Evolutionary conservation across 495 filamentous ascomycete species (phyloP), one percentile per base, ranked within the genome.

Genomic region (Neurospora sp.): DNA sequence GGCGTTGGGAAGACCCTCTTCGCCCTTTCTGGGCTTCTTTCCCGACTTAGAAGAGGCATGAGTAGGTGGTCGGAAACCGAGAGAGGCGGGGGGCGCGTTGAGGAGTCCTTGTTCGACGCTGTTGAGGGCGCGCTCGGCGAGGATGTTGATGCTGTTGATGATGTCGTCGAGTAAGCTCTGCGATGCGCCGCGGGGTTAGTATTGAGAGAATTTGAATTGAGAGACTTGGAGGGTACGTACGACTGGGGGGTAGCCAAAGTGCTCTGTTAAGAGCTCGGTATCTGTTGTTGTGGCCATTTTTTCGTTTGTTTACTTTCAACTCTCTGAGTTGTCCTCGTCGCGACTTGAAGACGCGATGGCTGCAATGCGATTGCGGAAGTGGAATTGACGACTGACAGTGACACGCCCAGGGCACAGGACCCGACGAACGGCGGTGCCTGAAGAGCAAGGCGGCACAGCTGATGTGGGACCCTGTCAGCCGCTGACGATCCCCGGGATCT

Each of bases 161-260:
- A 99, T 92, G 79, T 98, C 96, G 86, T 99, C 96, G 79, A 99
- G 90, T 31, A 99, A 88, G 73, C 91, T 91, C 94, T 97, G 76
- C 37, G 42, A 47, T 40, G 40, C 31, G 44, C 9, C 39, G 61
- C 37, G 69, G 69, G 27, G 68, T 72, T 31, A 44, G 31, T 35
- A 0, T 35, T 35, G 31, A 35, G 31, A 35, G 31, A 35, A 35
- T 35, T 27, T 59, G 47, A 31, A 18, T 61, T 22, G 16, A 31
- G 37, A 16, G 35, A 39, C 47, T 27, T 16, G 12, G 18, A 20
- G 18, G 9, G 27, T 8, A 85, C 90, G 81, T 80, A 97, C 95
- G 74, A 97, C 85, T 37, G 96, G 96, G 3, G 96, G 95, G 77
- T 97, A 97, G 74, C 92, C 92, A 77, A 99, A 91, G 79, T 98